Evolutionary conservation across 495 filamentous ascomycete species (phyloP), one percentile per base, ranked within the genome.

Genomic region (Wilcoxina mikolae): DNA sequence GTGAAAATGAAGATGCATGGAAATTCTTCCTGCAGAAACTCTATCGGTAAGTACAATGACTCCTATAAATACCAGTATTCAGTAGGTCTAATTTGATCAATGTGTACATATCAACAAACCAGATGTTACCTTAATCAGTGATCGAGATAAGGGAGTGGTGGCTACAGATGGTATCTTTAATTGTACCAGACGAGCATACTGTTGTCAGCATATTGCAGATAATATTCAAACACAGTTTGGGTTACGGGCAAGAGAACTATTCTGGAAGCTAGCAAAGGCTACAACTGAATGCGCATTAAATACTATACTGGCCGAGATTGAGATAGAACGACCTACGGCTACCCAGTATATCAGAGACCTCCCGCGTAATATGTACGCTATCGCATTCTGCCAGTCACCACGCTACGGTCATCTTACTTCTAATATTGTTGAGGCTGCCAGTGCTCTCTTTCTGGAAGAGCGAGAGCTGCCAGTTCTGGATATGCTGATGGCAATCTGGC

Each of bases 381-480:
- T 47, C 10, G 45, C 33, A 3, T 56, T 29, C 17, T 42, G 33
- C 46, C 18, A 1, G 1, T 33, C 47, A 1, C 3, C 23, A 0
- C 5, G 51, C 0, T 54, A 54, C 41, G 51, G 56, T 0, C 53
- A 58, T 9, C 12, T 28, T 15, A 55, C 33, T 2, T 58, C 45
- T 0, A 58, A 56, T 56, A 55, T 58, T 50, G 52, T 45, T 1
- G 23, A 58, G 31, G 33, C 27, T 2, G 7, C 45, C 3, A 58
- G 55, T 56, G 52, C 27, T 2, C 24, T 29, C 3, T 29, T 58
- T 42, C 7, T 49, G 3, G 17, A 39, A 7, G 45, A 55, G 12
- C n/a, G 56, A 4, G 11, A 35, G 4, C 44, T 58, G 7, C 26
- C 56, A 5, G 15, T 12, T 20, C 31, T 58, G 10, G 27, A 56